Base-by-base conservation (phyloP, 495 filamentous ascomycete genomes). In the Aspergillus bertholletiae region DNA sequence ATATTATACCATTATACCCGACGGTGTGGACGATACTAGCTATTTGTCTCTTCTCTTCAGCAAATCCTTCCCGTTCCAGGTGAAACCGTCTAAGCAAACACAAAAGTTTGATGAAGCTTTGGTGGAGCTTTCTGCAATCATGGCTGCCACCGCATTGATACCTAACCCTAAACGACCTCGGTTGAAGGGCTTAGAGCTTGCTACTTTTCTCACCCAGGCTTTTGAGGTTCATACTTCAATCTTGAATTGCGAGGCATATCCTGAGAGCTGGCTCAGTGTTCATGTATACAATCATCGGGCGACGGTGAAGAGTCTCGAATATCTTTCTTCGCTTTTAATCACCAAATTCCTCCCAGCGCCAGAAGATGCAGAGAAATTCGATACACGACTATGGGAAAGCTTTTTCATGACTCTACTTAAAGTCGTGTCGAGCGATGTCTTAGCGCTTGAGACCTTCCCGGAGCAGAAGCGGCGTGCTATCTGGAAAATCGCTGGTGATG, bases 401-500 rank as follows among this genome's bases (percentile, higher is more conserved):
- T 97, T 96, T 71, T 96, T 99, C 68, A 87, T 82, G 12, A 92
- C 90, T 0, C 72, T 99, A 43, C 79, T 99, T 30, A 90, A 88
- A 63, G 87, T 97, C 4, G 90, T 97, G 7, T 88, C 89, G 0
- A 96, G 89, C 59, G 83, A 92, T 40, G 88, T 87, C 7, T 77
- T 99, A 11, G 92, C 94, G 13, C 81, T 99, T 22, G 94, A 99
- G 65, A 97, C 92, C 0, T 97, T 97, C 67, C 90, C 95, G 0
- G 95, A 97, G 70, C 94, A 99, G 71, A 97, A 97, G 69, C 77
- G 95, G 35, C 76, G 94, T 23, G 92, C 93, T 3, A 92, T 97
- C 13, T 97, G 95, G 94, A 97, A 97, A 75, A 96, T 99, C 63
- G 95, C 92, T 24, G 95, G 94, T 20, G 94, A 99, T 77, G 90